phyloP scores from a whole-genome alignment of 2,329 filamentous ascomycete species.

The Fusarium sulawesiense region DNA sequence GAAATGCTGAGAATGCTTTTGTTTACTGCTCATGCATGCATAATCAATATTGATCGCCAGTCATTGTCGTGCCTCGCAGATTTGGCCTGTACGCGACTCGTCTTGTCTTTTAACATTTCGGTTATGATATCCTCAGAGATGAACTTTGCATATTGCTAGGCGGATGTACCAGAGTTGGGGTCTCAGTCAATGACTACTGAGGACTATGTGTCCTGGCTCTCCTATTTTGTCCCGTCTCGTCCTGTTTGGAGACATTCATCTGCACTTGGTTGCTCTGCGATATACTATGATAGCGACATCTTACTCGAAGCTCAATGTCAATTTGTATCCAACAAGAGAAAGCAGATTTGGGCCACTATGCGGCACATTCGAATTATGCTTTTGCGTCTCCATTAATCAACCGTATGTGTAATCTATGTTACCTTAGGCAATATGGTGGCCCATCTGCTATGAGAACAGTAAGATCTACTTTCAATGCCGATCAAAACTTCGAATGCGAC shows the following conservation, averaged over 20 bases:
- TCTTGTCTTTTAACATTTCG: neutral
- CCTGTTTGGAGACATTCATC: too few species aligned
- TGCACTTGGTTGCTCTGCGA: neutral
- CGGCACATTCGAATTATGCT: neutral
- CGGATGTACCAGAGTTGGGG: neutral
- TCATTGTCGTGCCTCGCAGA: neutral
- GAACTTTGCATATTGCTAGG: neutral
- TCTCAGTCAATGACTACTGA: neutral
- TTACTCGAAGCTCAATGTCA: neutral
- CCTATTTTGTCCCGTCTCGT: neutral
- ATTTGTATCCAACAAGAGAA: neutral
- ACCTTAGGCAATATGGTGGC: neutral
- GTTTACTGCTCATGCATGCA: neutral
- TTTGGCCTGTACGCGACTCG: neutral
- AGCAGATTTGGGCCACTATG: neutral
- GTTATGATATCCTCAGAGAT: neutral
- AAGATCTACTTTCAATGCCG: constrained; percentile 11
- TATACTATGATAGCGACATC: neutral
- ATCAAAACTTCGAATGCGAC: constrained; percentile 18
- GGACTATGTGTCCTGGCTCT: neutral
- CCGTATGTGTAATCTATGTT: neutral
- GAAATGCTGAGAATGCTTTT: neutral
- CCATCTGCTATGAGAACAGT: neutral
- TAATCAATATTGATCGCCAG: neutral
- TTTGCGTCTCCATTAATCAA: neutral